Base-by-base conservation (phyloP, 2,329 filamentous ascomycete species). In the Talaromyces sp. region DNA sequence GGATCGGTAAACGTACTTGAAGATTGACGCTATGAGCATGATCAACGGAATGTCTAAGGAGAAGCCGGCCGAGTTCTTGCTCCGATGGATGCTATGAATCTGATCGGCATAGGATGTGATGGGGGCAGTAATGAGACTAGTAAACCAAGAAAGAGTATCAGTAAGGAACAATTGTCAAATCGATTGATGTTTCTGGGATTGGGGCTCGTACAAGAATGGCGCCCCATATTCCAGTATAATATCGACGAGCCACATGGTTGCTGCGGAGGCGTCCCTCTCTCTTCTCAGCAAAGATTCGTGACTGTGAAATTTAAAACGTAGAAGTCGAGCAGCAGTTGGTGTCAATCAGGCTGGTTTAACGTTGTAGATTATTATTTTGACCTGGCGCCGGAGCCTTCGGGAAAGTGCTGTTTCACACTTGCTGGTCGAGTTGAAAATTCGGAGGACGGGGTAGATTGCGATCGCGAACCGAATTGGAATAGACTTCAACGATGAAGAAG, bases 41-140 rank as follows among this genome's bases (percentile, higher is more conserved):
- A 87, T 87, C 65, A 87, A 71, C 15, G 84, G 84, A 37, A 87
- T 86, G 66, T 87, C 84, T 64, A 87, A 75, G 15, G 84, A 86
- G 72, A 87, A 87, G 33, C 84, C 84, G 35, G 80, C 81, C 3
- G 83, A 86, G 58, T 77, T 82, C 64, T 81, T 79, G 59, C 73
- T 80, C 63, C 79, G 79, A 72, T 86, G 80, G 66, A 87, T 87
- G 64, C 80, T 83, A 69, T 84, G 78, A 67, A 87, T 87, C 68
- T 87, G 84, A 70, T 87, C 84, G 61, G 82, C 80, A 74, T 87
- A 87, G 64, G 82, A 85, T 52, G 84, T 86, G 60, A 87, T 72
- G 8, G 84, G 84, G 7, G 84, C 85, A 8, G 82, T 79, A 54
- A 85, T 76, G 61, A 87, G 79, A 70, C 81, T 84, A n/a, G 65